Base-by-base conservation (phyloP, 2,329 filamentous ascomycete species). In the Phialophora chinensis region DNA sequence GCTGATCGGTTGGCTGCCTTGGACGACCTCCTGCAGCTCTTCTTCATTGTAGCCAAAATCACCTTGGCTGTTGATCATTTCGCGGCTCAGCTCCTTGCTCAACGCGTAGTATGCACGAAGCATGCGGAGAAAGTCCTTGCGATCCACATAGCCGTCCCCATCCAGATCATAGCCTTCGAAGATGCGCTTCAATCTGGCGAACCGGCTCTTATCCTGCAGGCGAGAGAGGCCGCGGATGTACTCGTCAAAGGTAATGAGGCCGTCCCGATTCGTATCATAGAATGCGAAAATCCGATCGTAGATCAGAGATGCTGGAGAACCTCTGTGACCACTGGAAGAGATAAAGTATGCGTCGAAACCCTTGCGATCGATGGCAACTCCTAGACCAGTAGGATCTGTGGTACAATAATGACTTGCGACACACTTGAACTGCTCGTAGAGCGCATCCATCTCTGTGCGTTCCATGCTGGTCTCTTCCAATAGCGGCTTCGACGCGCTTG, bases 251-350 rank as follows among this genome's bases (percentile, higher is more conserved):
- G 91, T 91, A 73, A 99, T 97, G 7, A 96, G 82, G 25, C 91
- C 91, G 75, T 99, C 92, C 50, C 88, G 86, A 76, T 98, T 94
- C 35, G 89, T 91, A 78, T 99, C 95, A 77, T 97, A 99, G 77
- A 97, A 97, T 59, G 91, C 88, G 79, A 98, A 99, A 86, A 97
- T 95, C 72, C 95, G 90, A 77, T 99, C 94, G 75, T 96, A 95
- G 66, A 99, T 91, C 14, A 97, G 86, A 76, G 96, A 97, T 1
- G 94, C 92, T 0, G 90, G 86, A 11, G 90, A 88, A 63, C 92
- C 89, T 35, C 90, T 87, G 65, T 88, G 87, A n/a, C 90, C 90
- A 14, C 90, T 91, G n/a, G 91, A 91, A 3, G 92, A 92, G 7
- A 96, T 89, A 67, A 98, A 88, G 72, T 93, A 96, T 56, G 91